A percentile compares a stretch with the other conserved stretches of the same genome.
phyloP scores from a whole-genome alignment of 768 basidiomycete species.

The Sporobolomyces phaffii region DNA sequence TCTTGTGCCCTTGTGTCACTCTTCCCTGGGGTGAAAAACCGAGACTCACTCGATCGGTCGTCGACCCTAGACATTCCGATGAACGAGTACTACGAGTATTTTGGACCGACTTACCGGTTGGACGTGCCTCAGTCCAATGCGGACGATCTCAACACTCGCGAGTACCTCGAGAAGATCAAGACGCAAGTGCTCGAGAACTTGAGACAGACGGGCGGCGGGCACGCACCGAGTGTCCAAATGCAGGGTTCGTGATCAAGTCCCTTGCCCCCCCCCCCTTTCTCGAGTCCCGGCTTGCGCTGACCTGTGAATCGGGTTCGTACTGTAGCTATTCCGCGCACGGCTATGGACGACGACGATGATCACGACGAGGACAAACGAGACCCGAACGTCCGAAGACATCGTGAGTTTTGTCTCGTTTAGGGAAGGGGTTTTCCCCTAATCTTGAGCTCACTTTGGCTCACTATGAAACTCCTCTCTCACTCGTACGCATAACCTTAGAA shows the following conservation, averaged over 20 bases:
- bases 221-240: slow-evolving; percentile 90
- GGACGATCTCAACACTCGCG: slow-evolving; percentile 86
- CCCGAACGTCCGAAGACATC: slow-evolving; percentile 68
- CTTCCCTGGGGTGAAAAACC: neutral
- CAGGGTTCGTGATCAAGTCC: no score
- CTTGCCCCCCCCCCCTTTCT: no score
- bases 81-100: slow-evolving; percentile 99
- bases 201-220: slow-evolving; percentile 60
- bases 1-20: neutral
- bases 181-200: slow-evolving; percentile 86
- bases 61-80: slow-evolving; percentile 75
- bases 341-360: slow-evolving; percentile 73
- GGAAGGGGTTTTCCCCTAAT: no score
- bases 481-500: no score
- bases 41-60: neutral
- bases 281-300: no score
- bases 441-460: no score
- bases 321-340: slow-evolving; percentile 72
- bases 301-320: neutral
- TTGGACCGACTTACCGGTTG: slow-evolving; percentile 92
- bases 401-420: slow-evolving; percentile 44
- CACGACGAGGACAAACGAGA: slow-evolving; percentile 81
- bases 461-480: neutral
- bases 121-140: slow-evolving; percentile 92
- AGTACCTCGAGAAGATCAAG: slow-evolving; percentile 88